These are phyloP conservation scores for Leucosporidium scottii DNA, from an alignment of 768 basidiomycete species.

Conservation along the genomic window DNA sequence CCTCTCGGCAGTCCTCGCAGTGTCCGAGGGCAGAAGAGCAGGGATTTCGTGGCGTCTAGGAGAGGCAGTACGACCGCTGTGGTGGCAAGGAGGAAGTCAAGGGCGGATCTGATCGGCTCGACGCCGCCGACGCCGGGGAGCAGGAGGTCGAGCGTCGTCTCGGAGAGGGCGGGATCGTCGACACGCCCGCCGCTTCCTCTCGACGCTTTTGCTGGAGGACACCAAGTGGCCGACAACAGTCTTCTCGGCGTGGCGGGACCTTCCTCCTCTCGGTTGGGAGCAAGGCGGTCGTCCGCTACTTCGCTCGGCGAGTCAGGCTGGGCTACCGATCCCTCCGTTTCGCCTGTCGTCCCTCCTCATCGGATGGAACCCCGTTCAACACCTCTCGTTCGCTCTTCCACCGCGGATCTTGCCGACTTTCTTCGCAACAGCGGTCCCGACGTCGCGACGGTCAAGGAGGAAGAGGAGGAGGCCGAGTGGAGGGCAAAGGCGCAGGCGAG, in stretches of 20 bases:
- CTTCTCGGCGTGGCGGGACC: neutral
- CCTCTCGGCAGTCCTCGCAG: neutral
- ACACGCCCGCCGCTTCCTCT: neutral
- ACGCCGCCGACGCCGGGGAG: neutral
- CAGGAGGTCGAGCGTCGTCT: conserved; percentile 9
- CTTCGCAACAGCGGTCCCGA: conserved; percentile 14
- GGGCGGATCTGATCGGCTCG: conserved; percentile 5
- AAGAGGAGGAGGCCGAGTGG: too few relatives aligned
- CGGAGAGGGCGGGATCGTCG: neutral
- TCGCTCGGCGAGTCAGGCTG: conserved; percentile 1
- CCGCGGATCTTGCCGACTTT: conserved; percentile 20
- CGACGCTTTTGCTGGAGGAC: too few relatives aligned
- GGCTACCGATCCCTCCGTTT: neutral
- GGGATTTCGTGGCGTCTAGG: conserved; percentile 20
- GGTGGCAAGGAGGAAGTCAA: neutral
- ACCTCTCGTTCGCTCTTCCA: conserved; percentile 3
- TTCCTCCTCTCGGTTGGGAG: neutral
- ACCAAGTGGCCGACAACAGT: too few relatives aligned
- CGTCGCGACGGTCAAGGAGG: neutral
- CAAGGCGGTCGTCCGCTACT: neutral
- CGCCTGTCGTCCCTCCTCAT: neutral
- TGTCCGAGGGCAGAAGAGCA: neutral
- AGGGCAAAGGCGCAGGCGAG: neutral
- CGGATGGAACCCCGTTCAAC: conserved; percentile 9
- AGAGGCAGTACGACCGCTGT: neutral